Percentiles rank a stretch among this genome's conserved stretches.
Evolutionary conservation across 495 filamentous ascomycete genomes (phyloP).

Genomic region (Neurospora tetraspora): DNA sequence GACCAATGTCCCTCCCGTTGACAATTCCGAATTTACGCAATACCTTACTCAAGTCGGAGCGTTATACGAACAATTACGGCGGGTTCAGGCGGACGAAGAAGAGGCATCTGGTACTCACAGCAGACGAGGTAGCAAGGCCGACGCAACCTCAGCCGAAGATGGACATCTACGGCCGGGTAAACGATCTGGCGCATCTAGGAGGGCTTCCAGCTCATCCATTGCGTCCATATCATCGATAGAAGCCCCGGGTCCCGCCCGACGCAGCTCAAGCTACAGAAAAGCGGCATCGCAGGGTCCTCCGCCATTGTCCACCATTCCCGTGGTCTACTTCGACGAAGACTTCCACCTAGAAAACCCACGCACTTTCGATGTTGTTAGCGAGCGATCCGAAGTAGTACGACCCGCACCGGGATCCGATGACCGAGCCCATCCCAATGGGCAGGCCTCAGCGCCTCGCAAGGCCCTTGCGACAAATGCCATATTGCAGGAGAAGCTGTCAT

Average conservation of each 20-base stretch:
- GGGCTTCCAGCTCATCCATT: constrained; percentile 37
- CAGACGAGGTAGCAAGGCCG: constrained; percentile 33
- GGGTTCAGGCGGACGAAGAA: constrained; percentile 60
- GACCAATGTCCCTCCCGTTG: constrained; percentile 79
- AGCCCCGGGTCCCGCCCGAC: constrained; percentile 32
- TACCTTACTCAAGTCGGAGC: constrained; percentile 77
- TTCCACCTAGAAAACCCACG: constrained; percentile 95
- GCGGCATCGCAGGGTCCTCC: constrained; percentile 55
- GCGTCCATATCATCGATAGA: constrained; percentile 42
- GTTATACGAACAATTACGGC: constrained; percentile 72
- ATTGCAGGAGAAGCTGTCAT: constrained; percentile 96
- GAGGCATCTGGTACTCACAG: constrained; percentile 36
- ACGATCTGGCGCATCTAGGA: constrained; percentile 28
- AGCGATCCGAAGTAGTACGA: constrained; percentile 83
- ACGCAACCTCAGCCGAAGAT: constrained; percentile 40
- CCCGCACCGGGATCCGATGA: constrained; percentile 51
- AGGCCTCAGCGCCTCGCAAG: constrained; percentile 58
- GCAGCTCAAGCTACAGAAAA: constrained; percentile 43
- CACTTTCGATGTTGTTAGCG: constrained; percentile 93
- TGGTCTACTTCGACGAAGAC: constrained; percentile 87
- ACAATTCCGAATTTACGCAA: constrained; percentile 64
- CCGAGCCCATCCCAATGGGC: constrained; percentile 51
- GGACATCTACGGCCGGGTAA: constrained; percentile 33
- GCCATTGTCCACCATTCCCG: constrained; percentile 83
- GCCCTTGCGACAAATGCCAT: constrained; percentile 94